Base-by-base conservation (phyloP, 1,284 basidiomycete species). In the Mycena sp. region DNA sequence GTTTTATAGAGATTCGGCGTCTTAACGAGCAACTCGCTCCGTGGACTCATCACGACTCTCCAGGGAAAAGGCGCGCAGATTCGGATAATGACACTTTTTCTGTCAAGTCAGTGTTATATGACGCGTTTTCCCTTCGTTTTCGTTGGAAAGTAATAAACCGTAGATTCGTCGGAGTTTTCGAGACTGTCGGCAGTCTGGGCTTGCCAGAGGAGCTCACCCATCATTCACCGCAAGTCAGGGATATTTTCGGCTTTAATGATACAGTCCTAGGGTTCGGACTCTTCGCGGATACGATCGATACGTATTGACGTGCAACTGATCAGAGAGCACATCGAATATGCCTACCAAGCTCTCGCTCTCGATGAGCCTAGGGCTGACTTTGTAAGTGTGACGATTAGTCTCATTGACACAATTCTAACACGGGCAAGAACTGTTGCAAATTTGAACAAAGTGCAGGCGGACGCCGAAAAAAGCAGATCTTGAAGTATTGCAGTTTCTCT, bases 131-230 rank as follows among this genome's bases (percentile, higher is more conserved):
- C n/a, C 21, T 28, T 46, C 49, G 69, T 28, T 57, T 17, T 40
- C n/a, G 19, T 60, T 45, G 29, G 59, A 41, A 17, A 19, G 29
- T 32, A 17, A 50, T 30, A 21, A 41, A 10, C n/a, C 40, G n/a
- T 57, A 91, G 90, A 74, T 88, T 87, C 67, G 68, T 91, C 52
- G 90, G 90, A 2, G 88, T 91, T 17, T 91, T 88, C 69, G 89
- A 91, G 70, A 91, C 90, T 3, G 90, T 91, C 25, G 89, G 89
- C 14, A 83, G 87, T 37, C 23, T 64, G 2, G 90, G 89, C 11
- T 72, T 91, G 23, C 90, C 89, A 1, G 86, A 87, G 68, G 88
- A 90, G 66, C 69, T 91, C 11, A 81, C 82, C 2, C 71, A 80
- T 40, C 72, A 74, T 17, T 77, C 78, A 14, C 67, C 76, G 53